Percentiles rank a stretch among this genome's conserved stretches.
phyloP scores from a whole-genome alignment of 768 basidiomycete genomes.

The Calocybe cyanea region DNA sequence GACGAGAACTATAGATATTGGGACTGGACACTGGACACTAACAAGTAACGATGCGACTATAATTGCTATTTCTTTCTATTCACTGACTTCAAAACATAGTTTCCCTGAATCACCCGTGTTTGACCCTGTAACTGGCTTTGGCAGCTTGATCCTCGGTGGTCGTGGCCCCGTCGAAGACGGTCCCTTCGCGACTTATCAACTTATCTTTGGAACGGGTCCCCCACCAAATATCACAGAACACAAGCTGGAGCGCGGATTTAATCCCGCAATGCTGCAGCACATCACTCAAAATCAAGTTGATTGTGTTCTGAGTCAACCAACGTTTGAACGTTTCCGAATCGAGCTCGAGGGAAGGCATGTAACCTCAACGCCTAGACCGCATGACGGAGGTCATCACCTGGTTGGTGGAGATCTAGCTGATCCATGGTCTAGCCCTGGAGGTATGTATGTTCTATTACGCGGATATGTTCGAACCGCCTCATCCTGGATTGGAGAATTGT shows the following conservation, averaged over 20 bases:
- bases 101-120: constrained; percentile 31
- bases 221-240: constrained; percentile 26
- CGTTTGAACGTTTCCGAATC: constrained; percentile 30
- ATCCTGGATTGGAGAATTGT: neutral
- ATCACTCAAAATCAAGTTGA: neutral
- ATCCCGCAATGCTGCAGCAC: constrained; percentile 18
- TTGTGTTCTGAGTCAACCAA: constrained; percentile 9
- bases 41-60: constrained; percentile 14
- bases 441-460: constrained; percentile 16
- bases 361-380: constrained; percentile 22
- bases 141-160: constrained; percentile 26
- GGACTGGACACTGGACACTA: constrained; percentile 36
- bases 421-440: constrained; percentile 35
- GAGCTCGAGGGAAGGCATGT: constrained; percentile 32
- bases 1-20: constrained; percentile 27
- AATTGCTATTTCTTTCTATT: neutral
- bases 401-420: constrained; percentile 32
- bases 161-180: constrained; percentile 28
- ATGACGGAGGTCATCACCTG: constrained; percentile 31
- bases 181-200: constrained; percentile 29
- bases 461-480: neutral
- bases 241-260: constrained; percentile 27
- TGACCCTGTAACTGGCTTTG: constrained; percentile 32
- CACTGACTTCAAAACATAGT: constrained; percentile 16
- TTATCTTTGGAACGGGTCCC: constrained; percentile 32